A percentile compares a stretch with the other conserved stretches of the same genome.
These are phyloP conservation scores for Serendipita indica DNA, from an alignment of 768 basidiomycete genomes.

Conservation along the genomic window DNA sequence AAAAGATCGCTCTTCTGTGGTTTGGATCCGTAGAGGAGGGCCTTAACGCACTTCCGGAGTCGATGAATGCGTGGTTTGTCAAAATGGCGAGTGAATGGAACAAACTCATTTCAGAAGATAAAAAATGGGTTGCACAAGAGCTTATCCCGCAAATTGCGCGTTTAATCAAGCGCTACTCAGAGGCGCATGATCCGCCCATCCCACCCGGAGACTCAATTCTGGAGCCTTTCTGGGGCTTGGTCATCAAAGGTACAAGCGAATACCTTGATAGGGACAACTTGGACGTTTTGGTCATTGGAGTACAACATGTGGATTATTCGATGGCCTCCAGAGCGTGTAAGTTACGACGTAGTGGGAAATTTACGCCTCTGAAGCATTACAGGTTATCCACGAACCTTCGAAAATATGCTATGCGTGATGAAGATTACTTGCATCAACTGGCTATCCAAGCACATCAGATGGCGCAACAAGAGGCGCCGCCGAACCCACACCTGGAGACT, in stretches of 20 bases:
- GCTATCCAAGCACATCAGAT: too few relatives aligned
- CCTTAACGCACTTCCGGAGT: neutral
- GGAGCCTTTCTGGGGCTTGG: neutral
- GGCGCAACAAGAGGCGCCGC: too few relatives aligned
- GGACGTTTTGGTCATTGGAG: neutral
- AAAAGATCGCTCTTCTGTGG: neutral
- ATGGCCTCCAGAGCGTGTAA: neutral
- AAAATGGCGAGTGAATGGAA: neutral
- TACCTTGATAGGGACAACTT: neutral
- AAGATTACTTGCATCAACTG: neutral
- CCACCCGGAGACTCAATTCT: neutral
- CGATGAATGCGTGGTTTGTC: neutral
- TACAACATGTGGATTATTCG: neutral
- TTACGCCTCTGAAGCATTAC: neutral
- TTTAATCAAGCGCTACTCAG: neutral
- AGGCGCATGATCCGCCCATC: neutral
- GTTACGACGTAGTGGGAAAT: neutral
- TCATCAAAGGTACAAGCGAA: neutral
- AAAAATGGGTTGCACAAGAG: neutral
- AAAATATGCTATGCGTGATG: neutral
- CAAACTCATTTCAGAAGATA: neutral
- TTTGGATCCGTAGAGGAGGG: neutral
- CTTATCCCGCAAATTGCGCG: neutral
- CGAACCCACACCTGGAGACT: too few relatives aligned
- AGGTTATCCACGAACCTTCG: neutral